These are phyloP conservation scores for Grosmannia huntii DNA, from an alignment of 2,329 filamentous ascomycete genomes.

Conservation along the genomic window DNA sequence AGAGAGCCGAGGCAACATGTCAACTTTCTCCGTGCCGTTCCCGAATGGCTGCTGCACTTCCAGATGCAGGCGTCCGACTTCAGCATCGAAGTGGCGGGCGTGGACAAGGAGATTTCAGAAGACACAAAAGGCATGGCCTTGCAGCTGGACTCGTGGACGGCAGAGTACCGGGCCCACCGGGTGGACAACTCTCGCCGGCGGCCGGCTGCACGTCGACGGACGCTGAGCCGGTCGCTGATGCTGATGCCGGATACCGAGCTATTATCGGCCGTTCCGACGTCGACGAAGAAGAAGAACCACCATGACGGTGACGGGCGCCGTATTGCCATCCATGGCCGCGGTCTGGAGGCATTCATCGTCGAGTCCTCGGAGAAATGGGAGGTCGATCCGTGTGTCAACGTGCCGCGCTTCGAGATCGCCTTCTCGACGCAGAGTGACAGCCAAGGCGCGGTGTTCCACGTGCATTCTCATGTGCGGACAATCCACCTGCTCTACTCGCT, in stretches of 20 bases:
- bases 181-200: conserved; percentile 49
- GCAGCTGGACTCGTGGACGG: conserved; percentile 76
- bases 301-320: conserved; percentile 63
- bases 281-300: conserved; percentile 43
- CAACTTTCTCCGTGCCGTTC: conserved; percentile 67
- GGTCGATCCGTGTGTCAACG: conserved; percentile 68
- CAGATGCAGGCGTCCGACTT: conserved; percentile 81
- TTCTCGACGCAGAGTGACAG: conserved; percentile 76
- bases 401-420: conserved; percentile 79
- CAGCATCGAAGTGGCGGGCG: conserved; percentile 78
- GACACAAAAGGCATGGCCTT: conserved; percentile 72
- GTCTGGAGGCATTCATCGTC: conserved; percentile 80
- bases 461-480: conserved; percentile 70
- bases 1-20: conserved; percentile 39
- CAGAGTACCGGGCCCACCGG: conserved; percentile 78
- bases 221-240: conserved; percentile 55
- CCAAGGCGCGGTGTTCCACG: conserved; percentile 76
- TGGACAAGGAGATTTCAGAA: conserved; percentile 72
- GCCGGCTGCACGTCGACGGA: conserved; percentile 50
- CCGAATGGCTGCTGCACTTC: conserved; percentile 72
- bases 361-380: conserved; percentile 79
- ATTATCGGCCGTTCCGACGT: conserved; percentile 34
- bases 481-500: conserved; percentile 81
- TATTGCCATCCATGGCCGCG: conserved; percentile 66
- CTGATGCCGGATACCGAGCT: conserved; percentile 58